phyloP scores from a whole-genome alignment of 306 rosid genomes.

The Purshia tridentata region DNA sequence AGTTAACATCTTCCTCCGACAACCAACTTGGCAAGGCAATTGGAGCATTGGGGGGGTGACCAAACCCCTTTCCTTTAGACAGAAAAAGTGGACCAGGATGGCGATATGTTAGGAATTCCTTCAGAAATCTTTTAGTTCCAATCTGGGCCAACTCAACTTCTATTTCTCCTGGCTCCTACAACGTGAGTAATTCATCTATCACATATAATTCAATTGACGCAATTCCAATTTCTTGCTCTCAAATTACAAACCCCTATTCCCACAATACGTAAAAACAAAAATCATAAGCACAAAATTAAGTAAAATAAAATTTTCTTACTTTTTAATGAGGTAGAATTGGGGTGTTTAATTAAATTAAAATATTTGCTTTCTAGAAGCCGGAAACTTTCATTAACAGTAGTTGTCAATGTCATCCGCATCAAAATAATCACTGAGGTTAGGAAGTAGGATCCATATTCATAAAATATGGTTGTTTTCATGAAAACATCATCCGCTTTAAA shows the following conservation, averaged over 20 bases:
- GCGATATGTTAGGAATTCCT: constrained; percentile 55
- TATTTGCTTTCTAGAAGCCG: too few relatives aligned
- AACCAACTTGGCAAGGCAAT: constrained; percentile 63
- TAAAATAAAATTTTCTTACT: too few relatives aligned
- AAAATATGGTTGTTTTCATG: too few relatives aligned
- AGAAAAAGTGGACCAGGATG: constrained; percentile 57
- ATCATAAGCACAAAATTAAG: too few relatives aligned
- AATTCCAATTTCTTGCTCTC: background rate
- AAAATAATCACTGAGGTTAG: too few relatives aligned
- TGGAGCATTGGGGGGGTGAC: constrained; percentile 43
- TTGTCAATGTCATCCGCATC: too few relatives aligned
- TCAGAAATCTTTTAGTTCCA: constrained; percentile 58
- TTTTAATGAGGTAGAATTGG: too few relatives aligned
- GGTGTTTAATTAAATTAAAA: too few relatives aligned
- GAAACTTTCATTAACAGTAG: too few relatives aligned
- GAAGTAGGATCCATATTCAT: too few relatives aligned
- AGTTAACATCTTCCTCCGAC: constrained; percentile 59
- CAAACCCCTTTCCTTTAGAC: constrained; percentile 57
- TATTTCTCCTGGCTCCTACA: constrained; percentile 69
- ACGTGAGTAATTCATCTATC: background rate
- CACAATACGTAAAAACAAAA: too few relatives aligned
- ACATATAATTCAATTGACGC: background rate
- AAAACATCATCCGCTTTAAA: too few relatives aligned
- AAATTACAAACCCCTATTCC: background rate
- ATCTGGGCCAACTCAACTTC: constrained; percentile 70